Evolutionary conservation across 2,329 filamentous ascomycete genomes (phyloP), one percentile per base, ranked within the genome.

Genomic region (Penicillium verrucosum): DNA sequence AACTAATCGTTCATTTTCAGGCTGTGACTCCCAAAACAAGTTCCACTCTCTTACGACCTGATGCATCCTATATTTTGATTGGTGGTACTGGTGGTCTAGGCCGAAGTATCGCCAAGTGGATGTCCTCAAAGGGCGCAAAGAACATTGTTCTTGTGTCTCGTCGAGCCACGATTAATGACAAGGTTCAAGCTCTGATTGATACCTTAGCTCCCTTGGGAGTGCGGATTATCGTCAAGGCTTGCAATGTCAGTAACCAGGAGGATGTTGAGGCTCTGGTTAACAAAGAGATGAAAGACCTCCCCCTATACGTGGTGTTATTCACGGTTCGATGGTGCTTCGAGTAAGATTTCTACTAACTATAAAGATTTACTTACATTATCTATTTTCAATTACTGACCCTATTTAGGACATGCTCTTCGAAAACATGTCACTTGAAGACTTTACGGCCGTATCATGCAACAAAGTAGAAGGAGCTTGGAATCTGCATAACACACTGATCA

Each of bases 1-100:
- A 2, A 11, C 34, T 55, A 30, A 49, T 41, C 38, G 52, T 11
- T 57, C 25, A 7, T 18, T 14, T 51, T 10, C 23, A 63, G 62
- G 60, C 63, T 34, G 59, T 65, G 29, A 45, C 54, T 27, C 49
- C 57, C 10, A 60, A 67, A 75, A 64, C 56, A 7, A 75, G 70
- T 16, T 44, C 59, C 0, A 80, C 81, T 0, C 47, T 63, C 21
- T 37, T 66, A 9, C 59, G 56, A 25, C 41, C 59, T 2, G 60
- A 66, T 51, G 65, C 63, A 16, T 66, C 65, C 1, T 87, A 86
- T 54, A 64, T 86, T 2, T 68, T 87, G 4, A 76, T 78, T 4
- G 85, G 85, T 16, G 82, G 83, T 0, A 75, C 85, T 0, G 82
- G 83, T 16, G 84, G 84, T 11, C 73, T 87, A 0, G 84, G 84